A percentile compares a stretch with the other conserved stretches of the same genome.
Evolutionary conservation across 331 rosid species (phyloP).

Genomic region (Prunus yedoensis): DNA sequence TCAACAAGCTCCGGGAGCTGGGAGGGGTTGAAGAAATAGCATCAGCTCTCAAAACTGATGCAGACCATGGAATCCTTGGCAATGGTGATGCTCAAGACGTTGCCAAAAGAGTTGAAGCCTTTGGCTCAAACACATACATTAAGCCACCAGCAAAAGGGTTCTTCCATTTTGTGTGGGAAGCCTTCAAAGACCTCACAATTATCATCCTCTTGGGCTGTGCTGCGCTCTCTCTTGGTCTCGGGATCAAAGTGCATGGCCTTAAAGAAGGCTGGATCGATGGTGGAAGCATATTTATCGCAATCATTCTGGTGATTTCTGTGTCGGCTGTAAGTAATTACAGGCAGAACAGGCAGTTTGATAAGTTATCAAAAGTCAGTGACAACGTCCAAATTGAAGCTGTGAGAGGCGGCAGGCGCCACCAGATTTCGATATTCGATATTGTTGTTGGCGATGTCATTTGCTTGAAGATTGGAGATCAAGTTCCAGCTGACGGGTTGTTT

Average conservation of each 20-base stretch:
- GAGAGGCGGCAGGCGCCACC: conserved; percentile 21
- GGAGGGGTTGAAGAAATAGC: conserved; percentile 22
- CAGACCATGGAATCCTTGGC: conserved; percentile 9
- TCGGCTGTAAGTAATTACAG: conserved; percentile 22
- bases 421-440: conserved; percentile 23
- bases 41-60: background rate
- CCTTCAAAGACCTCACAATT: conserved; percentile 31
- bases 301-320: conserved; percentile 27
- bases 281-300: conserved; percentile 39
- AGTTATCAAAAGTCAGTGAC: conserved; percentile 23
- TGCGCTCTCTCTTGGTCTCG: conserved; percentile 36
- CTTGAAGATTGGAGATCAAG: conserved; percentile 36
- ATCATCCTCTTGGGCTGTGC: conserved; percentile 35
- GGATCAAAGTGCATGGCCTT: conserved; percentile 33
- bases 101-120: background rate
- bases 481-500: conserved; percentile 45
- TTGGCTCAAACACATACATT: conserved; percentile 33
- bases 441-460: conserved; percentile 41
- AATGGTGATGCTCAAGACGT: background rate
- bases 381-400: conserved; percentile 31
- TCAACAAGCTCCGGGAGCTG: background rate
- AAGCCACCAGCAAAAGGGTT: conserved; percentile 25
- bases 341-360: conserved; percentile 28
- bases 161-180: conserved; percentile 29
- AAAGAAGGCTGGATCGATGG: conserved; percentile 47